Base-by-base conservation (phyloP, 2,329 filamentous ascomycete species). In the Phaeophleospora eucalypticola region DNA sequence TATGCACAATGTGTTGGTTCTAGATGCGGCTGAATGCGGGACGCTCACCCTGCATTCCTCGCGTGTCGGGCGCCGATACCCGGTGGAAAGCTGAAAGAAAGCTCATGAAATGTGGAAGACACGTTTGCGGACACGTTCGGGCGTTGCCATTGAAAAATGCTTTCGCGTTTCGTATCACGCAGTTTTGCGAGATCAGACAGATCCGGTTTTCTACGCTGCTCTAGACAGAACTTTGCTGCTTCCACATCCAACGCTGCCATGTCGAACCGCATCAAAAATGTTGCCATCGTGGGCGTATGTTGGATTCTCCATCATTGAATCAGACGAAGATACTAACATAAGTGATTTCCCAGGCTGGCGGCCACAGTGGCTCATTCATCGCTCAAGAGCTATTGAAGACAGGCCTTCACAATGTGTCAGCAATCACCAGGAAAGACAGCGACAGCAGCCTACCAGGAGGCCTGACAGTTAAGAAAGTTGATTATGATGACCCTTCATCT, bases 161-260 rank as follows among this genome's bases (percentile, higher is more conserved):
- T n/a, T n/a, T n/a, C n/a, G n/a, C n/a, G n/a, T n/a, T n/a, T n/a
- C n/a, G n/a, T n/a, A n/a, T n/a, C n/a, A n/a, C n/a, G n/a, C n/a
- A n/a, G n/a, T n/a, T n/a, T n/a, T n/a, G n/a, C n/a, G n/a, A n/a
- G n/a, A n/a, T n/a, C n/a, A n/a, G n/a, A n/a, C n/a, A n/a, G n/a
- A n/a, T n/a, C n/a, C n/a, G n/a, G n/a, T n/a, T n/a, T n/a, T n/a
- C n/a, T n/a, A n/a, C n/a, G n/a, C n/a, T n/a, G n/a, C n/a, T n/a
- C n/a, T n/a, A n/a, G n/a, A n/a, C n/a, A n/a, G n/a, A n/a, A n/a
- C 19, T 65, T 65, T 36, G 77, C 76, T 27, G 79, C 77, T 49
- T 72, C 71, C 37, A 72, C 58, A 59, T 80, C 77, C 44, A 79
- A 44, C 18, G 45, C 14, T 21, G 53, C 43, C 51, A 54, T 54